Percentiles rank a stretch among this genome's conserved stretches.
Conservation (phyloP, 2,329 filamentous ascomycete genomes). For the Diaporthe sp. region DNA sequence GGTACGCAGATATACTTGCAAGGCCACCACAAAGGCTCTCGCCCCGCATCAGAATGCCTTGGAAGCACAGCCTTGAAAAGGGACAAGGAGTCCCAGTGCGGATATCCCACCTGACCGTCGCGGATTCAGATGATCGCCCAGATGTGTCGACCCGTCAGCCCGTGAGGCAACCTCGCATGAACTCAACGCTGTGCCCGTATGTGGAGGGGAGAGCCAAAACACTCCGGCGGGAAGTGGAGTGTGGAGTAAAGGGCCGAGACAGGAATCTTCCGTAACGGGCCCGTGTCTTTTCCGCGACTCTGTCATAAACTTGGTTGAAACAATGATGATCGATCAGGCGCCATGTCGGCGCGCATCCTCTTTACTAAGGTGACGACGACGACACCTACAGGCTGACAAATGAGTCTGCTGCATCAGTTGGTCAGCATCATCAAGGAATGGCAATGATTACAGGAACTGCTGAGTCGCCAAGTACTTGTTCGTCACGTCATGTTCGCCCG, state of each 20-base stretch:
- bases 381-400: neutral
- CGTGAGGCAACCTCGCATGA: neutral
- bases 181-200: neutral
- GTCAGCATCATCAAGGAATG: neutral
- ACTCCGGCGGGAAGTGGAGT: slow-evolving; percentile 12
- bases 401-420: neutral
- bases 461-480: neutral
- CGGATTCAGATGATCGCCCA: slow-evolving; percentile 21
- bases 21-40: neutral
- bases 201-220: neutral
- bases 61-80: neutral
- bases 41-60: neutral
- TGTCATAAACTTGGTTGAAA: slow-evolving; percentile 15
- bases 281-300: neutral
- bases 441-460: neutral
- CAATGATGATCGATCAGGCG: neutral
- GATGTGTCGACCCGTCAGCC: slow-evolving; percentile 21
- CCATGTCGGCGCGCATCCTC: neutral
- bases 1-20: neutral
- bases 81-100: neutral
- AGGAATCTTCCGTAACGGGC: neutral
- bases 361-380: neutral
- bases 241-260: slow-evolving; percentile 6
- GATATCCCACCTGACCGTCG: neutral
- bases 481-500: neutral